Base-by-base conservation (phyloP, 352 stramenopile genomes). In the Pythium myriotylum region DNA sequence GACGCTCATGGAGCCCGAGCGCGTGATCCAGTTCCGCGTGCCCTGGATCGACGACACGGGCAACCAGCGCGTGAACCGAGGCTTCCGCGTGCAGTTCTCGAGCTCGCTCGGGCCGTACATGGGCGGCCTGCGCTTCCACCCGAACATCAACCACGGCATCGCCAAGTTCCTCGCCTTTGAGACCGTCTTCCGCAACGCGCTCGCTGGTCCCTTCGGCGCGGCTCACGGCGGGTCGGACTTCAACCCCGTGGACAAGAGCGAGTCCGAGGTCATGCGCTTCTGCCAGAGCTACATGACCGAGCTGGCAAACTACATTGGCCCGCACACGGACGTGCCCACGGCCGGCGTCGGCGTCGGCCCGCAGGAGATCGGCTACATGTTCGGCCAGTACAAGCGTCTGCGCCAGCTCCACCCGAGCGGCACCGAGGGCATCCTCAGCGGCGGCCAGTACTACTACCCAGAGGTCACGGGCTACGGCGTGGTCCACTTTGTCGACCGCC, bases 251-350 rank as follows among this genome's bases (percentile, higher is more conserved):
- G 92, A 98, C 76, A 99, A 99, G 78, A 97, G 81, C 52, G 96
- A 99, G 73, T 85, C 90, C 23, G 97, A 99, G 69, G 95, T 99
- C 64, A 97, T 99, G 82, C 86, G 96, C 47, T 99, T 99, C 74
- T 99, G 96, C 67, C 96, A 99, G 79, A 96, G 81, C 41, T 99
- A 98, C 78, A 98, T 99, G 94, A 99, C 94, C 2, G 97, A 99
- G 71, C 76, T 99, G 49, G 86, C 90, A 61, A 99, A 99, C 70
- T 99, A 99, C 82, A 97, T 99, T 69, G 97, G 96, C 8, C 94
- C 95, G 12, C 92, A 98, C 76, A 85, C 95, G 56, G 96, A 99
- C 72, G 88, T 97, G 59, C 97, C 97, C 14, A 97, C 88, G 12
- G 97, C 97, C 63, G 97, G 96, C 22, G 95, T 98, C 42, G 96